These are phyloP conservation scores for Entonaema liquescens DNA, from an alignment of 495 filamentous ascomycete genomes.

Conservation along the genomic window DNA sequence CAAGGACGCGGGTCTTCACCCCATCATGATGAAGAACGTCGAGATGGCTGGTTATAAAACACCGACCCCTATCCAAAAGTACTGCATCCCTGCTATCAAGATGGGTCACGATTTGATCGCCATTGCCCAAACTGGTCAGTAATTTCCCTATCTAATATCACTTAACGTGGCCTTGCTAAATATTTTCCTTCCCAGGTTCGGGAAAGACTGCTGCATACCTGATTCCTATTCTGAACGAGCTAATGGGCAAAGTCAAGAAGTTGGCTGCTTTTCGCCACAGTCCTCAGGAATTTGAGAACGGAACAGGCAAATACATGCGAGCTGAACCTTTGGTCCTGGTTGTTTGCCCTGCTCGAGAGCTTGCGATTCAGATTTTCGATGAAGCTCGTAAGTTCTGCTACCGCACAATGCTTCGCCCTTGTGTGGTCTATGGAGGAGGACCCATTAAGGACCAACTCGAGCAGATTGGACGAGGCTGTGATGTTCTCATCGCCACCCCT, in stretches of 20 bases:
- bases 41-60: slow-evolving; percentile 65
- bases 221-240: slow-evolving; percentile 84
- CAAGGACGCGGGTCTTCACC: slow-evolving; percentile 83
- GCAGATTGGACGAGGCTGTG: slow-evolving; percentile 83
- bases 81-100: slow-evolving; percentile 78
- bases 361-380: slow-evolving; percentile 93
- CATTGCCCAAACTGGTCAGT: slow-evolving; percentile 89
- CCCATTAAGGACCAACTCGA: slow-evolving; percentile 69
- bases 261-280: slow-evolving; percentile 79
- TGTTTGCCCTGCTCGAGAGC: slow-evolving; percentile 86
- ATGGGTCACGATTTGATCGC: slow-evolving; percentile 81
- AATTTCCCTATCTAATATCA: background rate
- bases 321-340: slow-evolving; percentile 89
- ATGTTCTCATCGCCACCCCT: slow-evolving; percentile 86
- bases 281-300: slow-evolving; percentile 48
- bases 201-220: slow-evolving; percentile 96
- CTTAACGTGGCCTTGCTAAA: slow-evolving; percentile 3
- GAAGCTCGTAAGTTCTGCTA: slow-evolving; percentile 92
- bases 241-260: slow-evolving; percentile 94
- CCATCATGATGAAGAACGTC: slow-evolving; percentile 81
- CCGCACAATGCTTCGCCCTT: slow-evolving; percentile 91
- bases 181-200: slow-evolving; percentile 67
- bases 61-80: slow-evolving; percentile 89
- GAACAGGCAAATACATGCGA: slow-evolving; percentile 60
- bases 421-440: slow-evolving; percentile 87